Percentiles rank a stretch among this genome's conserved stretches.
Conservation (phyloP, 2,329 filamentous ascomycete species). For the Xylaria sp. region DNA sequence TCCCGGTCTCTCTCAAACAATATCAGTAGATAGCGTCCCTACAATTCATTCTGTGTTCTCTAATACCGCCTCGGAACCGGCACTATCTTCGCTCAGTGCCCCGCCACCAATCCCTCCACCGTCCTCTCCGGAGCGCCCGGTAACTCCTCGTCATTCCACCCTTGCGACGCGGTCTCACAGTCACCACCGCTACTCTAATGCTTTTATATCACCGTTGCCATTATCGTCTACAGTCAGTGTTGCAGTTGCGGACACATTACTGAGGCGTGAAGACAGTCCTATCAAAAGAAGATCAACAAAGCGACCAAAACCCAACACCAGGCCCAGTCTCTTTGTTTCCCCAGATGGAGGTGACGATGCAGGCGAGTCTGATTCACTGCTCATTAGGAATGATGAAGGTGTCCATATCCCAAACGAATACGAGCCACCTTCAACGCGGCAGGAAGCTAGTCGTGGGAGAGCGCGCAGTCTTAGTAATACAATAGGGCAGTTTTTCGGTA, state of each 20-base stretch:
- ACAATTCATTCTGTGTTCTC: conserved; percentile 47
- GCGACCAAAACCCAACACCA: conserved; percentile 61
- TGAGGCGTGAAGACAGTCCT: conserved; percentile 57
- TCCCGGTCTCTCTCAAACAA: conserved; percentile 50
- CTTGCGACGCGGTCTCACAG: conserved; percentile 51
- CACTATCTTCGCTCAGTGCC: conserved; percentile 39
- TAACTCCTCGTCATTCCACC: conserved; percentile 47
- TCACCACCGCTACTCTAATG: conserved; percentile 56
- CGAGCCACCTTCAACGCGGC: conserved; percentile 28
- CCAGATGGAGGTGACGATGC: conserved; percentile 50
- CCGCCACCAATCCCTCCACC: conserved; percentile 37
- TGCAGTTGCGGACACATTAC: conserved; percentile 65
- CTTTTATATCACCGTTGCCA: conserved; percentile 68
- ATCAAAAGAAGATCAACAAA: conserved; percentile 56
- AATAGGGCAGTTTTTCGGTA: conserved; percentile 51
- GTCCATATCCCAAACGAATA: conserved; percentile 40
- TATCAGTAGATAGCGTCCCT: conserved; percentile 48
- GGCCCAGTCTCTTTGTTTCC: conserved; percentile 65
- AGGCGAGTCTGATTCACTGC: conserved; percentile 39
- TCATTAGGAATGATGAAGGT: conserved; percentile 34
- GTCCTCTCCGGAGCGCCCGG: conserved; percentile 45
- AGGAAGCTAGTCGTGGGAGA: conserved; percentile 46
- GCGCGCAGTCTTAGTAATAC: conserved; percentile 55
- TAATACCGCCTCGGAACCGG: conserved; percentile 43
- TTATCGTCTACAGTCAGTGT: conserved; percentile 68